phyloP scores from a whole-genome alignment of 257 asterid species.

The Capsicum chinense region DNA sequence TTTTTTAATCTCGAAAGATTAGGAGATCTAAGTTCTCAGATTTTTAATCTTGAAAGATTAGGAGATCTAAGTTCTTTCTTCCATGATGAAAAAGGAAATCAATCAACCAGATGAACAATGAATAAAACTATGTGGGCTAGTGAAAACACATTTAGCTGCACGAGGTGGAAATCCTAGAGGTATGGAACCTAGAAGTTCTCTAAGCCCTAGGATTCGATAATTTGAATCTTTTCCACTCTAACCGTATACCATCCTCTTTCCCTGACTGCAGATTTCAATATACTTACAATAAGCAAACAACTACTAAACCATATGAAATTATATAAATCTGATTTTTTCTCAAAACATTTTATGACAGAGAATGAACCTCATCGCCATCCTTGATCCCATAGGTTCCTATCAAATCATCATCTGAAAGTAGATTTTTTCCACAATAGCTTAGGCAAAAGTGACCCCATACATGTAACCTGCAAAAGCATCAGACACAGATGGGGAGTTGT shows the following conservation, averaged over 20 bases:
- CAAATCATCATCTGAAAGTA: conserved; percentile 27
- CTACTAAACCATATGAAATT: background rate
- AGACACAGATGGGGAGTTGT: background rate
- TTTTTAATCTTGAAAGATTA: background rate
- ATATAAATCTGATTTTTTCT: too few relatives aligned
- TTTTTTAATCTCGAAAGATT: too few relatives aligned
- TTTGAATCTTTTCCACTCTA: background rate
- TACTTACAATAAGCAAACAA: background rate
- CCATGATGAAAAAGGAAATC: background rate
- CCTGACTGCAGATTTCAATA: background rate
- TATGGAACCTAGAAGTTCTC: background rate
- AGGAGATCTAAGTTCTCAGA: too few relatives aligned
- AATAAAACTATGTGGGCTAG: background rate
- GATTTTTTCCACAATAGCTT: conserved; percentile 33
- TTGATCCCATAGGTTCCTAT: conserved; percentile 35
- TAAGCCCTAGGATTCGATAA: background rate
- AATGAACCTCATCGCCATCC: conserved; percentile 37
- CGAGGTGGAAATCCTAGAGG: background rate
- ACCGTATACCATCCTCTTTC: background rate
- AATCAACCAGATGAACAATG: background rate
- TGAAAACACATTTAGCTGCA: background rate
- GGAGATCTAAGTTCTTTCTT: background rate
- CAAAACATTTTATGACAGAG: background rate
- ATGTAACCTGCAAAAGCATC: conserved; percentile 31
- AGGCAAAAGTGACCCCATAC: conserved; percentile 41